These are phyloP conservation scores for Terana coerulea DNA, from an alignment of 768 basidiomycete species.

Conservation along the genomic window DNA sequence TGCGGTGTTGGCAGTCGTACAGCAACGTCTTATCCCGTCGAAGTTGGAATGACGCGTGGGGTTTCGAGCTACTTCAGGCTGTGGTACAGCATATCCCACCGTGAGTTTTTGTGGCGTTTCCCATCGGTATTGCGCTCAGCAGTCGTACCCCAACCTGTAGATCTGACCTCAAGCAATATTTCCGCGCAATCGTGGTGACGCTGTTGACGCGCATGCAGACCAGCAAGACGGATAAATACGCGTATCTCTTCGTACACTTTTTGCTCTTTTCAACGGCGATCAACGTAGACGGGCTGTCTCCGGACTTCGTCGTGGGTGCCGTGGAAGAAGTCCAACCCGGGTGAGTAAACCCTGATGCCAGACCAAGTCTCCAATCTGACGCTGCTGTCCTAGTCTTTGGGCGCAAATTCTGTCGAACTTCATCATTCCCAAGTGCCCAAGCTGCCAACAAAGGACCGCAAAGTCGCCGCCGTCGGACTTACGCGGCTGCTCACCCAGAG, in stretches of 20 bases:
- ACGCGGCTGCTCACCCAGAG: conserved; percentile 77
- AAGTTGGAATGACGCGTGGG: conserved; percentile 88
- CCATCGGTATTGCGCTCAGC: neutral
- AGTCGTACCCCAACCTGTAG: conserved; percentile 33
- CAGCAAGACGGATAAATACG: conserved; percentile 86
- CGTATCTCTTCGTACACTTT: conserved; percentile 79
- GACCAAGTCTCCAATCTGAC: conserved; percentile 8
- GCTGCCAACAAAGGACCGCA: conserved; percentile 79
- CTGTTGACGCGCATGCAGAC: conserved; percentile 83
- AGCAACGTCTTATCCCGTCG: conserved; percentile 85
- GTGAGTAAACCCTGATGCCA: conserved; percentile 39
- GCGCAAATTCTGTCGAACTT: conserved; percentile 74
- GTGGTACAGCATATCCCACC: conserved; percentile 69
- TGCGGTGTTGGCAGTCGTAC: conserved; percentile 79
- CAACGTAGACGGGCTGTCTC: conserved; percentile 65
- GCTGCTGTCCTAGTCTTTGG: conserved; percentile 55
- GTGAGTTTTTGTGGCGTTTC: conserved; percentile 56
- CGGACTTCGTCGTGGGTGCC: conserved; percentile 74
- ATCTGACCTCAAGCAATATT: conserved; percentile 61
- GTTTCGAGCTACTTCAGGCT: conserved; percentile 83
- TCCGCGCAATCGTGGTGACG: conserved; percentile 71
- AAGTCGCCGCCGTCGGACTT: conserved; percentile 77
- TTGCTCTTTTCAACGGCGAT: conserved; percentile 73
- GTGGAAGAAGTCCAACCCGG: conserved; percentile 83
- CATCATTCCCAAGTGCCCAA: conserved; percentile 79